Percentiles rank a stretch among this genome's conserved stretches.
phyloP scores from a whole-genome alignment of 2,329 filamentous ascomycete species.

The Penicillium paneum region DNA sequence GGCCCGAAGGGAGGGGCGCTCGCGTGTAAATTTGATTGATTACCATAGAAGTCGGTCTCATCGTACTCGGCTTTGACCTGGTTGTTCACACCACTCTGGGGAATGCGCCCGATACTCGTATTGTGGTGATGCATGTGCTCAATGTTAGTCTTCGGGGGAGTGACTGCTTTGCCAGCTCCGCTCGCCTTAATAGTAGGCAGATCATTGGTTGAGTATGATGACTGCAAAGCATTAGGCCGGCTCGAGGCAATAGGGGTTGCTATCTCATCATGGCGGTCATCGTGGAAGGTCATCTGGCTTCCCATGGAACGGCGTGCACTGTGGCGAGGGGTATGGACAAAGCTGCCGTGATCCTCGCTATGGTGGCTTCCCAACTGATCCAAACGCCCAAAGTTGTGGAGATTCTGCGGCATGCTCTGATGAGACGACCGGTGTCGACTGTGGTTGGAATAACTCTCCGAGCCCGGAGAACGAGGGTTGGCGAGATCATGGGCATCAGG shows the following conservation, averaged over 20 bases:
- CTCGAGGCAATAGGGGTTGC: conserved; percentile 32
- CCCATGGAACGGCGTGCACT: conserved; percentile 46
- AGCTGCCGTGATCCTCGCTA: conserved; percentile 26
- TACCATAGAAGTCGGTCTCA: conserved; percentile 46
- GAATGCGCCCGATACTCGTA: conserved; percentile 75
- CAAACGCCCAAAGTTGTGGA: conserved; percentile 42
- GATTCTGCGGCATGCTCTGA: conserved; percentile 58
- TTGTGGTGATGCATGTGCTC: conserved; percentile 70
- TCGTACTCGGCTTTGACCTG: conserved; percentile 52
- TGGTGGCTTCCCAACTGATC: conserved; percentile 35
- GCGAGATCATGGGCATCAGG: conserved; percentile 79
- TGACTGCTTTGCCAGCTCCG: conserved; percentile 46
- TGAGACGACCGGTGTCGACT: conserved; percentile 65
- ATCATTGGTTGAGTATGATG: conserved; percentile 87
- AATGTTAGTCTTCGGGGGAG: conserved; percentile 56
- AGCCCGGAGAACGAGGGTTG: conserved; percentile 63
- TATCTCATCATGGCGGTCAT: conserved; percentile 28
- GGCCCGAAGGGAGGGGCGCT: conserved; percentile 78
- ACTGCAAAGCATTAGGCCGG: conserved; percentile 57
- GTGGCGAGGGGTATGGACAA: conserved; percentile 35
- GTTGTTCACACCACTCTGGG: conserved; percentile 61
- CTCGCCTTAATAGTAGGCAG: conserved; percentile 78
- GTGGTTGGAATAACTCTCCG: conserved; percentile 64
- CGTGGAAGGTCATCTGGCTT: conserved; percentile 37
- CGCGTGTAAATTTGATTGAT: conserved; percentile 72